A percentile compares a stretch with the other conserved stretches of the same genome.
phyloP scores from a whole-genome alignment of 768 basidiomycete species.

The Podaxis sp. region DNA sequence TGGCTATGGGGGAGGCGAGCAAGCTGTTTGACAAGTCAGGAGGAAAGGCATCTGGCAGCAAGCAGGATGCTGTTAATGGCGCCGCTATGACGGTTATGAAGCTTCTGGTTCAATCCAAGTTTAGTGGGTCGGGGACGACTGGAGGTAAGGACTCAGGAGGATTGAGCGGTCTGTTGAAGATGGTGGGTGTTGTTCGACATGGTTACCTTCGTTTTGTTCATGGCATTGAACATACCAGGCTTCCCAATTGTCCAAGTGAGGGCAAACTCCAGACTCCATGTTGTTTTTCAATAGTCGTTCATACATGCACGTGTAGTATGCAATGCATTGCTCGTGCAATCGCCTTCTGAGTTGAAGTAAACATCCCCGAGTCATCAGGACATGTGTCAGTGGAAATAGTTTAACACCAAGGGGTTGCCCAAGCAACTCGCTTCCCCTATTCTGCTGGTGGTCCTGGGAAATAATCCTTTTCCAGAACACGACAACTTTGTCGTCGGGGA shows the following conservation, averaged over 20 bases:
- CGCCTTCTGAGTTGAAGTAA: too few relatives aligned
- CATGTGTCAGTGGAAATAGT: too few relatives aligned
- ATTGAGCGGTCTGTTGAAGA: constrained; percentile 34
- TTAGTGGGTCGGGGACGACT: constrained; percentile 38
- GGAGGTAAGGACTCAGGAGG: constrained; percentile 75
- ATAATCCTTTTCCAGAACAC: too few relatives aligned
- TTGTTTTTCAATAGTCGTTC: too few relatives aligned
- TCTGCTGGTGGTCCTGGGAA: too few relatives aligned
- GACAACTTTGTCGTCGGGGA: too few relatives aligned
- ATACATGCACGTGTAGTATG: too few relatives aligned
- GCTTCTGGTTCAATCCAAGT: constrained; percentile 69
- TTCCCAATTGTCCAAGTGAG: constrained; percentile 22
- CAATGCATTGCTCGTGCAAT: too few relatives aligned
- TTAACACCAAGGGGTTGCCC: too few relatives aligned
- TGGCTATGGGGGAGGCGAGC: constrained; percentile 82
- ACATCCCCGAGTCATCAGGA: too few relatives aligned
- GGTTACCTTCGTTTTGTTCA: not conserved
- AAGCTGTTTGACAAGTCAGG: constrained; percentile 75
- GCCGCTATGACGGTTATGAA: constrained; percentile 89
- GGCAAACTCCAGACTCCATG: not conserved
- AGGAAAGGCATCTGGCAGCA: constrained; percentile 60
- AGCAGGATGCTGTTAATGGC: constrained; percentile 83
- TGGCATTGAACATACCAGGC: constrained; percentile 20
- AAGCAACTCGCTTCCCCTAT: too few relatives aligned
- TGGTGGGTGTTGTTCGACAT: too few relatives aligned